Evolutionary conservation across 306 rosid genomes (phyloP).

Genomic region (Biancaea sappan): DNA sequence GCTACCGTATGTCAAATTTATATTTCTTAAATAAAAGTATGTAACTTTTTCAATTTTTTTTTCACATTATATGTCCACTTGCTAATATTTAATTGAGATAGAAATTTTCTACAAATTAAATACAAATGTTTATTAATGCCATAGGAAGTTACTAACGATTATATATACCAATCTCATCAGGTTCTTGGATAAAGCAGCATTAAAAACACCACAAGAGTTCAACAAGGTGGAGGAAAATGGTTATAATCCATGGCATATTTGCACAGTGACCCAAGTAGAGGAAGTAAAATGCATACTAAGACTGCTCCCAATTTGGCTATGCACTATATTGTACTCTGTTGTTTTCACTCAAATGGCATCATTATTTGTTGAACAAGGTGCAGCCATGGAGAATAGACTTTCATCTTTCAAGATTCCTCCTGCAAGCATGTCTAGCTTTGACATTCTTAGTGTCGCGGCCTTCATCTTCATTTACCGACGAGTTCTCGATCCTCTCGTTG

Average conservation of each 20-base stretch:
- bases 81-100: too few relatives aligned
- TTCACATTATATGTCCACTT: too few relatives aligned
- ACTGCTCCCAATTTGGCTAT: conserved; percentile 80
- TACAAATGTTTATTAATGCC: not conserved
- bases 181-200: conserved; percentile 80
- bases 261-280: conserved; percentile 74
- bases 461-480: conserved; percentile 68
- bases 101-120: too few relatives aligned
- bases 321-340: conserved; percentile 77
- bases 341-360: conserved; percentile 93
- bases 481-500: conserved; percentile 52
- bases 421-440: conserved; percentile 87
- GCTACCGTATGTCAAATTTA: too few relatives aligned
- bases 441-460: conserved; percentile 70
- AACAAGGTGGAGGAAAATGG: conserved; percentile 26
- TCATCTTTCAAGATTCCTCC: conserved; percentile 74
- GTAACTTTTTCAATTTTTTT: too few relatives aligned
- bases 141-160: not conserved
- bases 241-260: conserved; percentile 63
- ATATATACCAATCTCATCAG: conserved; percentile 28
- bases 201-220: conserved; percentile 47
- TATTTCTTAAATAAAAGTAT: too few relatives aligned
- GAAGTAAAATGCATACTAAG: conserved; percentile 81
- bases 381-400: conserved; percentile 62
- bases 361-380: conserved; percentile 86